A percentile compares a stretch with the other conserved stretches of the same genome.
phyloP scores from a whole-genome alignment of 208 protist species.

The Blechomonas ayalai region DNA sequence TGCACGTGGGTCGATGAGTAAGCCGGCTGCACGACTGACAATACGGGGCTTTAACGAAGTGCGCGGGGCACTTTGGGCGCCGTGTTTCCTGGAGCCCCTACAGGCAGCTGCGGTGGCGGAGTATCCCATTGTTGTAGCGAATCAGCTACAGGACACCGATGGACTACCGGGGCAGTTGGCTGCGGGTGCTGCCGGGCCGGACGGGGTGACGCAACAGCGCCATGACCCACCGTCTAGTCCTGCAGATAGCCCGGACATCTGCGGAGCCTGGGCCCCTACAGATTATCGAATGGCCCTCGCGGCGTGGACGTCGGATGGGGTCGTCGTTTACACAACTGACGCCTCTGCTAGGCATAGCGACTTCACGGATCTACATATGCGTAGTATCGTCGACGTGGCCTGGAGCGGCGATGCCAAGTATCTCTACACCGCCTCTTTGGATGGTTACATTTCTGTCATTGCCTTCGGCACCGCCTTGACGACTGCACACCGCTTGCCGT shows the following conservation, averaged over 20 bases:
- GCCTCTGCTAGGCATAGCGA: slow-evolving; percentile 73
- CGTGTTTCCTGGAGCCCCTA: slow-evolving; percentile 69
- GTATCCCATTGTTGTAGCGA: too few species aligned
- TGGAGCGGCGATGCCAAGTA: slow-evolving; percentile 53
- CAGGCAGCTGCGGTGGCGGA: not conserved
- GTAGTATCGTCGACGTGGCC: slow-evolving; percentile 82
- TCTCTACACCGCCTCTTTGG: slow-evolving; percentile 69
- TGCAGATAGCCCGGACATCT: not conserved
- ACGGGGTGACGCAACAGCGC: not conserved
- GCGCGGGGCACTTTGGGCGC: slow-evolving; percentile 71
- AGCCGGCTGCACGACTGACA: slow-evolving; percentile 43
- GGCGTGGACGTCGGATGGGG: slow-evolving; percentile 77
- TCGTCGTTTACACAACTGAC: slow-evolving; percentile 84
- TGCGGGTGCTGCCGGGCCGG: not conserved
- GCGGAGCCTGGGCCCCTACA: slow-evolving; percentile 56
- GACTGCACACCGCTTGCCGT: slow-evolving; percentile 44
- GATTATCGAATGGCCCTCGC: slow-evolving; percentile 83
- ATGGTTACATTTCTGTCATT: slow-evolving; percentile 82
- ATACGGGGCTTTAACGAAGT: slow-evolving; percentile 65
- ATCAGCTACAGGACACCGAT: not conserved
- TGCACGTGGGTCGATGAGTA: slow-evolving; percentile 46
- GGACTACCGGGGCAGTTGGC: not conserved
- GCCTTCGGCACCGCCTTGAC: slow-evolving; percentile 42
- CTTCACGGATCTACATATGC: slow-evolving; percentile 85
- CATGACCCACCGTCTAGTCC: not conserved